Conservation (phyloP, 179 eudicot species). For the Vitellaria paradoxa region DNA sequence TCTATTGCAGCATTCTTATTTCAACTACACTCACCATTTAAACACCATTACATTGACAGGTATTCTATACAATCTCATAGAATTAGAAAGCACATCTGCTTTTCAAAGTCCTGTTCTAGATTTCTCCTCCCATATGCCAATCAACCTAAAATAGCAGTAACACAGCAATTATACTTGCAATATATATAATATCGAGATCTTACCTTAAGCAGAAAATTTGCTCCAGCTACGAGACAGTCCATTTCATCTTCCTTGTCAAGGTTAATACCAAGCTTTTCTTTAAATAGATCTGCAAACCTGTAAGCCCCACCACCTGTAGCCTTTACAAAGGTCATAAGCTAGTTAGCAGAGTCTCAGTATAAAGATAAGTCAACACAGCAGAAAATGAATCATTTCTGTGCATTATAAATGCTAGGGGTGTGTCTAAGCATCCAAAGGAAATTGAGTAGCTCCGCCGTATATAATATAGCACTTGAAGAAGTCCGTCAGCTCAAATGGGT, state of each 20-base stretch:
- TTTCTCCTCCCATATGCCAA: neutral
- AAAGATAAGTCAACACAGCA: neutral
- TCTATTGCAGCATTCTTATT: neutral
- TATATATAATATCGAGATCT: constrained; percentile 1
- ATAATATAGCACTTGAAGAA: constrained; percentile 1
- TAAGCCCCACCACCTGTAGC: constrained; percentile 99
- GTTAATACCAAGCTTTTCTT: constrained; percentile 70
- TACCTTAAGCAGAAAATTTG: constrained; percentile 90
- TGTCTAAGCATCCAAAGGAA: neutral
- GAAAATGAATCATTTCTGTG: neutral
- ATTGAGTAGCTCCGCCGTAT: neutral
- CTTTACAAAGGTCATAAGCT: constrained; percentile 44
- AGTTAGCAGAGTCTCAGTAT: constrained; percentile 19
- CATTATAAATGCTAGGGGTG: neutral
- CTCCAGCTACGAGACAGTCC: constrained; percentile 91
- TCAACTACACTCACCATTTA: neutral
- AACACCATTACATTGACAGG: neutral
- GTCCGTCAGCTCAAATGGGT: neutral
- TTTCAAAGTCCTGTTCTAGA: constrained; percentile 5
- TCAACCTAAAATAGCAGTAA: constrained; percentile 1
- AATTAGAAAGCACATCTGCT: neutral
- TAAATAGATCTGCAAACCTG: constrained; percentile 79
- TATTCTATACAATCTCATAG: neutral
- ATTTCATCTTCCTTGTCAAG: constrained; percentile 97
- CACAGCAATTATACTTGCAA: neutral